Conservation (phyloP, 192 early-diverging fungal genomes). For the Coemansia erecta region DNA sequence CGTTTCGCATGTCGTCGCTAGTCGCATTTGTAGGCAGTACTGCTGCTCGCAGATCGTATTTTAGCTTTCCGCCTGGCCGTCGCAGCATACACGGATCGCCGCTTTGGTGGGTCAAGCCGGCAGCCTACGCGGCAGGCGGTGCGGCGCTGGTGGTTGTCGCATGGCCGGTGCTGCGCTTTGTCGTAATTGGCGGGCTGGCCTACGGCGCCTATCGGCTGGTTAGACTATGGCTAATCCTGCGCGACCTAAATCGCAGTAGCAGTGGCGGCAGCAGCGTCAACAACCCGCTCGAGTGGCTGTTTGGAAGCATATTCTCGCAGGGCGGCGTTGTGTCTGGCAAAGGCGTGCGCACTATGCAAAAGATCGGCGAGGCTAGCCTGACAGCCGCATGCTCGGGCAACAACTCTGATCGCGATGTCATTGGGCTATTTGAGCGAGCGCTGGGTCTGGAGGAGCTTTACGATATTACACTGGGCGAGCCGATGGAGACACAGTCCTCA, state of each 20-base stretch:
- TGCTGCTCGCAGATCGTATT: neutral
- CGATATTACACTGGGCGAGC: slow-evolving; percentile 21
- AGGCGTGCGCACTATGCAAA: neutral
- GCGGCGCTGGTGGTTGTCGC: slow-evolving; percentile 21
- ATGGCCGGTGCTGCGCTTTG: slow-evolving; percentile 45
- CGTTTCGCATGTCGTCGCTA: too few species aligned
- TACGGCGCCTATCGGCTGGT: slow-evolving; percentile 26
- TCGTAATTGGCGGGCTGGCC: slow-evolving; percentile 30
- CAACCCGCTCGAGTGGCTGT: neutral
- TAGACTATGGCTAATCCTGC: slow-evolving; percentile 3
- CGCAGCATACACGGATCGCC: neutral
- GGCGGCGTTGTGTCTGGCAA: neutral
- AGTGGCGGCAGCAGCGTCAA: neutral
- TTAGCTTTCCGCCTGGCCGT: neutral
- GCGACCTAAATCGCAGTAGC: neutral
- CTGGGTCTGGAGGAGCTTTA: neutral
- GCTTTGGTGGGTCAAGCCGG: slow-evolving; percentile 22
- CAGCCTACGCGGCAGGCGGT: slow-evolving; percentile 29
- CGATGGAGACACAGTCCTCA: slow-evolving; percentile 18
- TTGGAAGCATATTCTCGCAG: neutral
- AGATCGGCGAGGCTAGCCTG: slow-evolving; percentile 7
- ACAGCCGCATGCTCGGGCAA: slow-evolving; percentile 7
- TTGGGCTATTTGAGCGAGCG: neutral
- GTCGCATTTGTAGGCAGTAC: neutral
- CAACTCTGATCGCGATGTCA: neutral